These are phyloP conservation scores for Solanum infundibuliforme DNA, from an alignment of 257 asterid genomes.

Conservation along the genomic window DNA sequence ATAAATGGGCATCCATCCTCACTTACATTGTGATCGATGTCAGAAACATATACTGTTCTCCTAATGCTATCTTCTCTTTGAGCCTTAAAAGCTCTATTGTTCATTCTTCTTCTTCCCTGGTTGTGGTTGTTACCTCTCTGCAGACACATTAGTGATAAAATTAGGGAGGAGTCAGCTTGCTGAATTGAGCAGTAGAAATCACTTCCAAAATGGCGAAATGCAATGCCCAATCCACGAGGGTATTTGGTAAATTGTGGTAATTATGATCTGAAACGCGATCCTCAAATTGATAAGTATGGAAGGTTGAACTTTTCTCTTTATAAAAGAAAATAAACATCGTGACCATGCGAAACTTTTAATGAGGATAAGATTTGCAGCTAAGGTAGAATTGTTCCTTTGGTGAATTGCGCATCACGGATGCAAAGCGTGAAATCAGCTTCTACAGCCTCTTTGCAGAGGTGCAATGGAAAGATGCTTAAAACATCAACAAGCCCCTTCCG, in stretches of 20 bases:
- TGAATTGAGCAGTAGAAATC: not conserved
- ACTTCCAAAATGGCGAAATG: not conserved
- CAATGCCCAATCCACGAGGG: not conserved
- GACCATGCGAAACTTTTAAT: not conserved
- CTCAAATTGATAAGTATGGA: not conserved
- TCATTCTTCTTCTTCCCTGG: slow-evolving; percentile 56
- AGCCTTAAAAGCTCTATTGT: slow-evolving; percentile 66
- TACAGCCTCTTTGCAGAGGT: not conserved
- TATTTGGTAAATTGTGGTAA: not conserved
- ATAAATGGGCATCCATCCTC: not conserved
- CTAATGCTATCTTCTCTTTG: slow-evolving; percentile 84
- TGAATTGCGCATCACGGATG: not conserved
- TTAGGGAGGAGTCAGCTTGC: not conserved
- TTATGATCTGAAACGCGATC: not conserved
- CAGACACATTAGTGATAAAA: not conserved
- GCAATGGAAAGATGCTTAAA: not conserved
- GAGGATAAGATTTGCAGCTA: not conserved
- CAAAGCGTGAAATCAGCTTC: not conserved
- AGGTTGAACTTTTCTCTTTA: not conserved
- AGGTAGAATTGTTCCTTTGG: not conserved
- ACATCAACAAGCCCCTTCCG: not conserved
- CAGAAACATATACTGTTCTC: slow-evolving; percentile 89
- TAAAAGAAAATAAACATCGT: not conserved
- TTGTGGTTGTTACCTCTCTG: slow-evolving; percentile 63
- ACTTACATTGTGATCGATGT: slow-evolving; percentile 76